Conservation (phyloP, 805 yeast genomes). For the Myxozyma mucilagina region DNA sequence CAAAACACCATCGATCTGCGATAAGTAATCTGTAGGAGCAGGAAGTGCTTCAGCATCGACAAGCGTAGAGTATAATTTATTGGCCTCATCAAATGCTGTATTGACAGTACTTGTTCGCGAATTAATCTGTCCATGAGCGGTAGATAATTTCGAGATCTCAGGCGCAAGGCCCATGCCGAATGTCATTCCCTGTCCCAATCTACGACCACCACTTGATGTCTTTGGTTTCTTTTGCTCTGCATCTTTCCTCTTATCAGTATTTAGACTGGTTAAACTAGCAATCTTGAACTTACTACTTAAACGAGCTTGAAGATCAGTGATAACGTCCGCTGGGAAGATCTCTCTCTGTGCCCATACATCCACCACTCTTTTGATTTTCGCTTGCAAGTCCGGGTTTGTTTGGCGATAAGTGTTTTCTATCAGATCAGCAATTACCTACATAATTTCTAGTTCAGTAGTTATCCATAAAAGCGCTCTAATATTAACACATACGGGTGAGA, state of each 20-base stretch:
- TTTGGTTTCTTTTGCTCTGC: slow-evolving; percentile 22
- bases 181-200: slow-evolving; percentile 28
- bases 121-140: slow-evolving; percentile 10
- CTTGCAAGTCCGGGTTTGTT: slow-evolving; percentile 48
- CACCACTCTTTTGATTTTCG: slow-evolving; percentile 57
- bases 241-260: background rate
- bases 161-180: slow-evolving; percentile 27
- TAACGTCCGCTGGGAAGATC: slow-evolving; percentile 47
- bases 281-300: slow-evolving; percentile 21
- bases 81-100: slow-evolving; percentile 16
- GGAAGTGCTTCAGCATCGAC: slow-evolving; percentile 40
- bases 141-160: slow-evolving; percentile 27
- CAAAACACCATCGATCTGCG: slow-evolving; percentile 34
- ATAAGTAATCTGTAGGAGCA: slow-evolving; percentile 40
- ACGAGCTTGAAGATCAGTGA: slow-evolving; percentile 38
- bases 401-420: slow-evolving; percentile 42
- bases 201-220: slow-evolving; percentile 19
- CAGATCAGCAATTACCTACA: slow-evolving; percentile 41
- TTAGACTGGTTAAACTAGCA: too few relatives aligned
- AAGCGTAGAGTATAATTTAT: slow-evolving; percentile 22
- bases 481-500: slow-evolving; percentile 45
- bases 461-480: background rate
- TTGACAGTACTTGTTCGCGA: slow-evolving; percentile 9
- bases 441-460: background rate
- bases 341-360: slow-evolving; percentile 65